Base-by-base conservation (phyloP, 768 basidiomycete species). In the Hygrophoropsis aurantiaca region DNA sequence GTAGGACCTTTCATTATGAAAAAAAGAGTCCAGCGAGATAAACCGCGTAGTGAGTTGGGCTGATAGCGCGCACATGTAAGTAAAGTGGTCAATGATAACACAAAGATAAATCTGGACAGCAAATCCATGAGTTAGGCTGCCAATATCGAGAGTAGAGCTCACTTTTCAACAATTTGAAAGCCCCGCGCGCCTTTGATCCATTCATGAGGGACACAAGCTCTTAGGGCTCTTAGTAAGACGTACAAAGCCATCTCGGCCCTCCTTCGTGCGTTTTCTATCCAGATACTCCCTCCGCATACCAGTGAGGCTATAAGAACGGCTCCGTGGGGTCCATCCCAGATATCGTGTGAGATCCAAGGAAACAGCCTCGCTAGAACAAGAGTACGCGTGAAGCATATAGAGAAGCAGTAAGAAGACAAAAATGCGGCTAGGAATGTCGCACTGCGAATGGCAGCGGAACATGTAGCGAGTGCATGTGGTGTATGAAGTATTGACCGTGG, bases 161-260 rank as follows among this genome's bases (percentile, higher is more conserved):
- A 87, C 88, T 78, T 68, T 65, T 90, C 88, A 7, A 65, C 61
- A 37, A 75, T 46, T 30, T 64, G 69, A 7, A 73, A 65, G n/a
- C 67, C 66, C 11, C 50, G 56, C 27, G 69, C 67, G 40, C 71
- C 74, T 49, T 68, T 72, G 19, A 80, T 38, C 78, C 81, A 83
- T 4, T 56, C 58, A 49, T 78, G 67, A 1, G 86, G 77, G n/a
- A 90, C 59, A 43, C 73, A 80, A 0, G 87, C 74, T 36, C 84
- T 71, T 24, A 90, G 51, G 11, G 87, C 88, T 45, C 78, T 72
- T 3, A 89, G 87, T 4, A 90, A 68, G 43, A 90, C 88, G 56
- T 90, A 90, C 24, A 90, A 61, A 0, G 87, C 82, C 70, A 91
- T 87, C 66, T 91, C 89, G 4, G 87, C 86, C 43, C 89, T 70